phyloP scores from a whole-genome alignment of 2,329 filamentous ascomycete species.

The Pseudodiploospora longispora region DNA sequence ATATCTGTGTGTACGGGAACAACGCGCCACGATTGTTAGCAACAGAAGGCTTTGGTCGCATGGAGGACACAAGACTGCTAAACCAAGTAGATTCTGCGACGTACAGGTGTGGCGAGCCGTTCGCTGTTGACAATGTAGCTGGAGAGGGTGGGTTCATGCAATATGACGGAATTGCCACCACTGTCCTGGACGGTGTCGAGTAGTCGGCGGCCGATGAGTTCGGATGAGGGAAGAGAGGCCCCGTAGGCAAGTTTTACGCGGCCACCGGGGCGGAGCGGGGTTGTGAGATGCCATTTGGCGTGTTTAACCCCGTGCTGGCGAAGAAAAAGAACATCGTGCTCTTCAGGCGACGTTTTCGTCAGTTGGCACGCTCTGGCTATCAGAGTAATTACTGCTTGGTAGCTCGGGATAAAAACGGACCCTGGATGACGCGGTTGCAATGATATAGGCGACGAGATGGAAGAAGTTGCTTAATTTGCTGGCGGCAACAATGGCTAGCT shows the following conservation, averaged over 20 bases:
- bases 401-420: conserved; percentile 7
- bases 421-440: conserved; percentile 19
- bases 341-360: conserved; percentile 12
- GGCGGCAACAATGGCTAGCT: neutral
- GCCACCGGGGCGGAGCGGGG: conserved; percentile 23
- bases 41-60: too few relatives aligned
- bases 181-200: conserved; percentile 52
- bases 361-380: neutral
- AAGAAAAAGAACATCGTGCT: conserved; percentile 33
- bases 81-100: neutral
- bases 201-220: conserved; percentile 55
- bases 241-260: conserved; percentile 33
- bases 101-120: conserved; percentile 62
- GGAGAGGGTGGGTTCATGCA: conserved; percentile 60
- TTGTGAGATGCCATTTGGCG: conserved; percentile 30
- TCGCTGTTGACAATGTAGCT: conserved; percentile 63
- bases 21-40: neutral
- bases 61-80: too few relatives aligned
- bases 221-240: conserved; percentile 39
- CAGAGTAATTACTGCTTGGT: neutral
- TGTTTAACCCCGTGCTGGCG: conserved; percentile 28
- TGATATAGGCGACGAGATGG: conserved; percentile 15
- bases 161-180: conserved; percentile 40
- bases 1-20: conserved; percentile 29
- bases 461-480: neutral